A percentile compares a stretch with the other conserved stretches of the same genome.
Evolutionary conservation across 176 grass and related monocot species (phyloP).

Genomic region (Oryza brachyantha): DNA sequence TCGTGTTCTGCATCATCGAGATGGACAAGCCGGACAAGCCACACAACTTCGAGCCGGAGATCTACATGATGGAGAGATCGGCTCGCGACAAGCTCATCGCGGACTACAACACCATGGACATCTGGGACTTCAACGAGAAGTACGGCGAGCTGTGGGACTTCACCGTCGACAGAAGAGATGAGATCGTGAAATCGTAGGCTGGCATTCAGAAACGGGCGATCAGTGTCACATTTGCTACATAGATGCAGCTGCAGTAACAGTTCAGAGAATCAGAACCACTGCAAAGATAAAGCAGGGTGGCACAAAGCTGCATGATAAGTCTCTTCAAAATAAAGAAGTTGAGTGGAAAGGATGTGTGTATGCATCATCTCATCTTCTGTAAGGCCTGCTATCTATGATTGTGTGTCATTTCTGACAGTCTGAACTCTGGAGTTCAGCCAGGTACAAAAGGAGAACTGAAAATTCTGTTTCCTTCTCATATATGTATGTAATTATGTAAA

Average conservation of each 20-base stretch:
- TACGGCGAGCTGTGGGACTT: constrained; percentile 99
- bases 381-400: not conserved
- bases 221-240: constrained; percentile 9
- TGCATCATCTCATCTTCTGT: not conserved
- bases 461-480: constrained; percentile 8
- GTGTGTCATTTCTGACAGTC: not conserved
- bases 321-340: constrained; percentile 16
- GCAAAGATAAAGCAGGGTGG: not conserved
- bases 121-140: constrained; percentile 99
- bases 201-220: constrained; percentile 2
- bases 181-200: constrained; percentile 54
- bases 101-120: constrained; percentile 94
- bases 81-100: constrained; percentile 88
- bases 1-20: constrained; percentile 83
- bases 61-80: constrained; percentile 92
- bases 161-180: constrained; percentile 70
- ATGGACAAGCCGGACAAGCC: constrained; percentile 91
- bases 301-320: constrained; percentile 11
- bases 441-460: constrained; percentile 11
- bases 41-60: constrained; percentile 94
- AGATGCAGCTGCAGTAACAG: not conserved
- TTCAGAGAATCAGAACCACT: not conserved
- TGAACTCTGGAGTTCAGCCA: constrained; percentile 11
- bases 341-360: not conserved
- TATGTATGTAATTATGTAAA: not conserved